Conservation (phyloP, 1,284 basidiomycete species). For the Ceratobasidium sp. region DNA sequence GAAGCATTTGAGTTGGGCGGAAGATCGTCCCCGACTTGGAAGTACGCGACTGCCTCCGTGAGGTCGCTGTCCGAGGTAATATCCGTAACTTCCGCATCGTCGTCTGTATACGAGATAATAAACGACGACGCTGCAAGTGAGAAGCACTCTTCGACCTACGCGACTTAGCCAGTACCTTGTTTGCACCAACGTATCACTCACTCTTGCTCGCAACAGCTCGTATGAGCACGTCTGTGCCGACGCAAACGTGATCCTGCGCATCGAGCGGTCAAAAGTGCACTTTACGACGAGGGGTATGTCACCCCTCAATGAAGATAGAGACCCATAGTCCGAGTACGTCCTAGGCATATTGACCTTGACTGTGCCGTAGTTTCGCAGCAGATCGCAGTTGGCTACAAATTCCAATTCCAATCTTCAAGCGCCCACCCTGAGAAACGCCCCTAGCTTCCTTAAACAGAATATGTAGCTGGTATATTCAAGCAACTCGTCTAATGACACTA, state of each 20-base stretch:
- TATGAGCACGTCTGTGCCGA: slow-evolving; percentile 81
- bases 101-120: slow-evolving; percentile 83
- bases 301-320: slow-evolving; percentile 39
- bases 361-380: slow-evolving; percentile 42
- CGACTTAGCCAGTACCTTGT: slow-evolving; percentile 9
- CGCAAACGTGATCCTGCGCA: slow-evolving; percentile 78
- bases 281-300: slow-evolving; percentile 78
- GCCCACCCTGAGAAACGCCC: slow-evolving; percentile 43
- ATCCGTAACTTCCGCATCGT: slow-evolving; percentile 79
- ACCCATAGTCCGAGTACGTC: slow-evolving; percentile 44
- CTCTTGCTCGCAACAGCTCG: slow-evolving; percentile 74
- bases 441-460: not conserved
- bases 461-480: slow-evolving; percentile 41
- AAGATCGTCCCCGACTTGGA: slow-evolving; percentile 75
- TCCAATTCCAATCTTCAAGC: slow-evolving; percentile 34
- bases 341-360: slow-evolving; percentile 33
- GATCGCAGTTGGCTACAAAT: slow-evolving; percentile 34
- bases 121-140: slow-evolving; percentile 75
- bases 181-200: slow-evolving; percentile 55
- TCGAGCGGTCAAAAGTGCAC: slow-evolving; percentile 78
- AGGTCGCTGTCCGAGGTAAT: slow-evolving; percentile 79
- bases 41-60: slow-evolving; percentile 86
- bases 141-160: slow-evolving; percentile 84
- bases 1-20: slow-evolving; percentile 71
- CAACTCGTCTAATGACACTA: slow-evolving; percentile 18